A percentile compares a stretch with the other conserved stretches of the same genome.
phyloP scores from a whole-genome alignment of 2,329 filamentous ascomycete species.

The Pyrenophora tritici-repentis region DNA sequence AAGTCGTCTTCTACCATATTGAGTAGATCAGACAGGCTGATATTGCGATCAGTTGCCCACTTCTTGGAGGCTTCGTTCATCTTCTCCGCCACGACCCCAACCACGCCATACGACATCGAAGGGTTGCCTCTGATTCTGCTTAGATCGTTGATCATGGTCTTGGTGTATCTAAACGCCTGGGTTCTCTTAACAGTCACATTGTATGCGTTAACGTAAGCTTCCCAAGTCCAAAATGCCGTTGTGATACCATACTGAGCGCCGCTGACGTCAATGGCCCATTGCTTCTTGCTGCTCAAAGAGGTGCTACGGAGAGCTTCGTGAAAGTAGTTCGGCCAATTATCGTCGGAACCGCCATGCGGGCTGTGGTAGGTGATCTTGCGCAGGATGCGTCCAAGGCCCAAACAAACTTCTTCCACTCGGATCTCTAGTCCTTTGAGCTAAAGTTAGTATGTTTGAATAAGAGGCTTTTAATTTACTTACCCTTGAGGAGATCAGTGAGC shows the following conservation, averaged over 20 bases:
- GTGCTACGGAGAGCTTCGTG: not conserved
- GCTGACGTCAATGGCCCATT: slow-evolving; percentile 4
- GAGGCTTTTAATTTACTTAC: not conserved
- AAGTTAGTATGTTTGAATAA: not conserved
- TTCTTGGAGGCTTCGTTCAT: not conserved
- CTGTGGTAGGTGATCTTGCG: not conserved
- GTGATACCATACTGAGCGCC: slow-evolving; percentile 6
- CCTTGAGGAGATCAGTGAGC: not conserved
- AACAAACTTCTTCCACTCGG: not conserved
- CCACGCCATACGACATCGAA: not conserved
- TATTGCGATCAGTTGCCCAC: not conserved
- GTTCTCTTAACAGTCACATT: no score
- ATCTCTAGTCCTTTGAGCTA: not conserved
- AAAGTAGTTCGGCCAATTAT: not conserved
- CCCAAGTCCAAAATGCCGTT: not conserved
- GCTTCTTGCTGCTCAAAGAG: not conserved
- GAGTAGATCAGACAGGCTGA: not conserved
- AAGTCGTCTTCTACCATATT: not conserved
- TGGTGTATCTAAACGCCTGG: not conserved
- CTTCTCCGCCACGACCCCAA: not conserved
- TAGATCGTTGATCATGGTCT: not conserved
- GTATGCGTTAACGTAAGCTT: not conserved
- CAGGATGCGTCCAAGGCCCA: not conserved
- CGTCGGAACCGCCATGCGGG: not conserved
- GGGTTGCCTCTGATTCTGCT: not conserved